Evolutionary conservation across 2,329 filamentous ascomycete species (phyloP), one percentile per base, ranked within the genome.

Genomic region (Rhinocladiella mackenziei): DNA sequence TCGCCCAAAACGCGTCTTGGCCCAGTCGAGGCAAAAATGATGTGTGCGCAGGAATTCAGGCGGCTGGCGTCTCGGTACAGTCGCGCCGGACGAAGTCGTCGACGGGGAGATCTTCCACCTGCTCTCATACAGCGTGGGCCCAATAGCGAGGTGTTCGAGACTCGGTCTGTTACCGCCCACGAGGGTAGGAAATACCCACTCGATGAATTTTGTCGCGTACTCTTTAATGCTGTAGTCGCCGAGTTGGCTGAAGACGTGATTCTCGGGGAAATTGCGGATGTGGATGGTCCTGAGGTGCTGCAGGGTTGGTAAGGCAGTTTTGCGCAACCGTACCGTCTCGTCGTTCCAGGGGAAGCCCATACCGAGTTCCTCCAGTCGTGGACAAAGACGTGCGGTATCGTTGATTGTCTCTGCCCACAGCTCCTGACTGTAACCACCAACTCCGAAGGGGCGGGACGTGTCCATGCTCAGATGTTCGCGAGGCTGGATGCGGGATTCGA

Each of bases 161-260:
- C 36, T 25, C 6, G 56, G 56, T 20, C 28, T 29, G 8, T 14
- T 25, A n/a, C 45, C 50, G 15, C 45, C 56, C 15, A 37, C 17
- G 4, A 47, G 32, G 13, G 42, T 25, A 3, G 52, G 50, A 42
- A 54, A 58, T 10, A 50, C 49, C 56, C 56, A 58, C 17, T 58
- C 56, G 15, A 58, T 36, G 39, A 58, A 58, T 31, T 56, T 58
- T 13, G 38, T 47, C 6, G 54, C 54, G 35, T 56, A 56, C 29
- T 58, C 54, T 28, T 54, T 55, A 44, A 58, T 56, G 20, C 44
- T 51, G 40, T 58, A 56, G 39, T 58, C 56, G 23, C 56, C 56
- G 5, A 58, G 31, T 39, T 58, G 56, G 17, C 40, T 48, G 17
- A 53, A 50, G 15, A 44, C 34, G 6, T 53, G 45, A 20, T 48